phyloP scores from a whole-genome alignment of 2,329 filamentous ascomycete genomes.

The Fusarium napiforme region DNA sequence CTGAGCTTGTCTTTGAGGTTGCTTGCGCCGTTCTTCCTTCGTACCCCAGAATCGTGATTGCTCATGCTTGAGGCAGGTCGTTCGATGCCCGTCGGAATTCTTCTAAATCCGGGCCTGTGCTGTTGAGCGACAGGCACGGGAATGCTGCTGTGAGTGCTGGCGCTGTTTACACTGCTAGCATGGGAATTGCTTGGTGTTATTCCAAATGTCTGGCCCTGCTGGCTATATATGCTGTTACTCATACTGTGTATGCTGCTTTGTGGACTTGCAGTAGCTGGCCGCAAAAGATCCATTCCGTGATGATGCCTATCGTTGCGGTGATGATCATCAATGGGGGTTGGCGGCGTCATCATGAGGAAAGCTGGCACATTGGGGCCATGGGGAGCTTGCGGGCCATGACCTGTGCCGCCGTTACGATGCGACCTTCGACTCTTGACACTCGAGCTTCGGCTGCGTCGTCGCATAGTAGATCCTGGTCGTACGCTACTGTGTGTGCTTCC shows the following conservation, averaged over 20 bases:
- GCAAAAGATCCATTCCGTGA: conserved; percentile 47
- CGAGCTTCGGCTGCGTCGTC: conserved; percentile 63
- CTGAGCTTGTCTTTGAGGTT: conserved; percentile 52
- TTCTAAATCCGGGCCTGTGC: conserved; percentile 38
- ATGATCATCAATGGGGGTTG: conserved; percentile 53
- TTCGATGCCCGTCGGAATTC: conserved; percentile 38
- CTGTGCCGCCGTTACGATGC: conserved; percentile 49
- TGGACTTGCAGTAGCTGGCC: conserved; percentile 49
- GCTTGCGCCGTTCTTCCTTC: conserved; percentile 45
- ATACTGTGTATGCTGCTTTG: conserved; percentile 37
- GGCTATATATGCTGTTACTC: conserved; percentile 34
- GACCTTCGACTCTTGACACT: conserved; percentile 62
- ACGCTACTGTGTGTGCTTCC: conserved; percentile 61
- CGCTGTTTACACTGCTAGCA: conserved; percentile 19
- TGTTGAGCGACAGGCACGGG: conserved; percentile 23
- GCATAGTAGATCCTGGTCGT: conserved; percentile 52
- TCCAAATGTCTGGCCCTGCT: conserved; percentile 10
- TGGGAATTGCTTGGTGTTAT: conserved; percentile 27
- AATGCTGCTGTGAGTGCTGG: conserved; percentile 33
- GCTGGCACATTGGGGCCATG: conserved; percentile 49
- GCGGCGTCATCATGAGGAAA: conserved; percentile 61
- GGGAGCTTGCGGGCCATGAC: conserved; percentile 30
- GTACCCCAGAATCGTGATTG: conserved; percentile 40
- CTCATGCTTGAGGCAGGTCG: conserved; percentile 51
- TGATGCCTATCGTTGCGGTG: conserved; percentile 33